These are phyloP conservation scores for Trichoderma asperelloides DNA, from an alignment of 495 filamentous ascomycete species.

Conservation along the genomic window DNA sequence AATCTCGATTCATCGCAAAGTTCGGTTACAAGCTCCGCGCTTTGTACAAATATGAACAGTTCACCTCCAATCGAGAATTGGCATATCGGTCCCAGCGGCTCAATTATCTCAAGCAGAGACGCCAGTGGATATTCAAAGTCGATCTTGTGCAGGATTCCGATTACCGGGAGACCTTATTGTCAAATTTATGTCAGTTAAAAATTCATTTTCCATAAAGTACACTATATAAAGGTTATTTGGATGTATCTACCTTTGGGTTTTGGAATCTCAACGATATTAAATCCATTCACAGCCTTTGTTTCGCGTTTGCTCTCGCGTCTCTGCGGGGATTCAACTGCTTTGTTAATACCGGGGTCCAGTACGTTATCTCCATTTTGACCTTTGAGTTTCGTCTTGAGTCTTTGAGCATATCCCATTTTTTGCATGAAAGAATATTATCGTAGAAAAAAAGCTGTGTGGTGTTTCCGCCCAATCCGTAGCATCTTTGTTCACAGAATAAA, in stretches of 20 bases:
- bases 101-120: slow-evolving; percentile 11
- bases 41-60: slow-evolving; percentile 32
- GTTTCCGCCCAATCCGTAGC: not conserved
- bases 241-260: not conserved
- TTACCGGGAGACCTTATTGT: slow-evolving; percentile 15
- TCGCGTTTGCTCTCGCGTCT: not conserved
- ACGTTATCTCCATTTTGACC: not conserved
- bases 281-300: not conserved
- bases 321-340: not conserved
- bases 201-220: not conserved
- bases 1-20: slow-evolving; percentile 45
- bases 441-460: not conserved
- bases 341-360: not conserved
- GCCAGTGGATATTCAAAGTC: slow-evolving; percentile 18
- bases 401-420: not conserved
- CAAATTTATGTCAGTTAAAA: not conserved
- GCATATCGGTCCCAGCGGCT: slow-evolving; percentile 15
- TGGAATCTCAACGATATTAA: not conserved
- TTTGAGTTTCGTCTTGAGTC: not conserved
- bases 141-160: slow-evolving; percentile 23
- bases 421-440: not conserved
- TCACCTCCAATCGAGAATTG: slow-evolving; percentile 15
- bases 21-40: slow-evolving; percentile 49
- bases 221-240: not conserved
- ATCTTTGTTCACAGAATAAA: not conserved